Conservation (phyloP, 1,284 basidiomycete genomes). For the Malassezia japonica region DNA sequence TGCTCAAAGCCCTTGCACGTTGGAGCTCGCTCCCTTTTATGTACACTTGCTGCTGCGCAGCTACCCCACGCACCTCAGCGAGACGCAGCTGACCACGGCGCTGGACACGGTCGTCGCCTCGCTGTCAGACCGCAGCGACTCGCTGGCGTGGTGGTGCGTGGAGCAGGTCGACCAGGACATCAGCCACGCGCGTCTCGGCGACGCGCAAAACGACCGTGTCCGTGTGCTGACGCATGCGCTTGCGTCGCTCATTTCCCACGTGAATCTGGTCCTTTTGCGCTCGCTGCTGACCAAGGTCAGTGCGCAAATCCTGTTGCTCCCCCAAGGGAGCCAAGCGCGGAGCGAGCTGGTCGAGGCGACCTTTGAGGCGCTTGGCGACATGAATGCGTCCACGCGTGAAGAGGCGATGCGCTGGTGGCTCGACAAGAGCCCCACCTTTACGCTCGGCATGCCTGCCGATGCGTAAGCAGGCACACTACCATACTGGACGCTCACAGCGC, state of each 20-base stretch:
- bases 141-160: slow-evolving; percentile 38
- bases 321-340: slow-evolving; percentile 11
- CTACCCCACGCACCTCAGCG: slow-evolving; percentile 22
- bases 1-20: slow-evolving; percentile 22
- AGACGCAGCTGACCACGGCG: slow-evolving; percentile 32
- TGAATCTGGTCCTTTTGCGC: slow-evolving; percentile 43
- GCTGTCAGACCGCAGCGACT: slow-evolving; percentile 34
- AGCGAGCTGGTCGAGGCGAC: slow-evolving; percentile 26
- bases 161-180: slow-evolving; percentile 26
- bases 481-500: slow-evolving; percentile 11
- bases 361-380: slow-evolving; percentile 30
- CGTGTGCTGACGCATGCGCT: slow-evolving; percentile 22
- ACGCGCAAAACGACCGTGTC: neutral
- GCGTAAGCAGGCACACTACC: neutral
- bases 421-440: slow-evolving; percentile 28
- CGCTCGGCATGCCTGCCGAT: slow-evolving; percentile 20
- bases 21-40: slow-evolving; percentile 39
- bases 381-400: slow-evolving; percentile 39
- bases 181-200: slow-evolving; percentile 13
- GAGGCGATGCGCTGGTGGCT: slow-evolving; percentile 46
- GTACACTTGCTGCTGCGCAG: slow-evolving; percentile 26
- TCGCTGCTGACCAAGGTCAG: slow-evolving; percentile 31
- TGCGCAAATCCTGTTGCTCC: slow-evolving; percentile 22
- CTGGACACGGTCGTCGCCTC: slow-evolving; percentile 33
- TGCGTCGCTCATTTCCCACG: slow-evolving; percentile 29